A percentile compares a stretch with the other conserved stretches of the same genome.
phyloP scores from a whole-genome alignment of 768 basidiomycete species.

The Tephrocybe sp. region DNA sequence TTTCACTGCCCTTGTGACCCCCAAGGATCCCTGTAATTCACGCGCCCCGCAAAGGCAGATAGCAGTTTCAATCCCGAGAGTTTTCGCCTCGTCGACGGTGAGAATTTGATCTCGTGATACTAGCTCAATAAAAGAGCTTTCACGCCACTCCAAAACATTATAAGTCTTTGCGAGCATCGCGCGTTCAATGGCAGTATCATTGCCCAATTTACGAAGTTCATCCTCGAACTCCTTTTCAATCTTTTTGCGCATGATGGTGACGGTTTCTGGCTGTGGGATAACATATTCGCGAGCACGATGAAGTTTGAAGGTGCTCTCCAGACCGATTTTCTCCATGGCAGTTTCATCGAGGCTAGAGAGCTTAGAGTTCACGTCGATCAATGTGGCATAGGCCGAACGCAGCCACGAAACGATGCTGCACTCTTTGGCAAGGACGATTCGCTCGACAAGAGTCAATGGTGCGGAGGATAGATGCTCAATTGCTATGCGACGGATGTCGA shows the following conservation, averaged over 20 bases:
- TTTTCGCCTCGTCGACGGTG: slow-evolving; percentile 4
- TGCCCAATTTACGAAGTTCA: background rate
- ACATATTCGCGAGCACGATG: slow-evolving; percentile 5
- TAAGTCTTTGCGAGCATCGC: slow-evolving; percentile 6
- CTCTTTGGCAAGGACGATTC: slow-evolving; percentile 7
- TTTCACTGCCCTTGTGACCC: background rate
- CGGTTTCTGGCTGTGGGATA: background rate
- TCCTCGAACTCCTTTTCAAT: background rate
- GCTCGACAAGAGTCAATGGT: slow-evolving; percentile 3
- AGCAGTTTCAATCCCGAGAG: slow-evolving; percentile 8
- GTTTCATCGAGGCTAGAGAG: background rate
- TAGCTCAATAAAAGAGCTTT: slow-evolving; percentile 4
- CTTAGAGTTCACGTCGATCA: background rate
- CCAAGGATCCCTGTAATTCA: background rate
- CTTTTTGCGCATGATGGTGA: background rate
- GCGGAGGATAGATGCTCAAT: slow-evolving; percentile 11
- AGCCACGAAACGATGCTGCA: slow-evolving; percentile 10
- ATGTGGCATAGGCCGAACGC: slow-evolving; percentile 5
- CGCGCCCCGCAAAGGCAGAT: slow-evolving; percentile 9
- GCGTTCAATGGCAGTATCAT: background rate
- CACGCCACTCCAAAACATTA: slow-evolving; percentile 10
- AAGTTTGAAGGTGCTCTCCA: slow-evolving; percentile 8
- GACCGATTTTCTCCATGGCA: background rate
- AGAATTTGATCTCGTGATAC: background rate
- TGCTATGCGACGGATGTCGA: slow-evolving; percentile 13